phyloP scores from a whole-genome alignment of 2,329 filamentous ascomycete genomes.

The Neoscytalidium dimidiatum region DNA sequence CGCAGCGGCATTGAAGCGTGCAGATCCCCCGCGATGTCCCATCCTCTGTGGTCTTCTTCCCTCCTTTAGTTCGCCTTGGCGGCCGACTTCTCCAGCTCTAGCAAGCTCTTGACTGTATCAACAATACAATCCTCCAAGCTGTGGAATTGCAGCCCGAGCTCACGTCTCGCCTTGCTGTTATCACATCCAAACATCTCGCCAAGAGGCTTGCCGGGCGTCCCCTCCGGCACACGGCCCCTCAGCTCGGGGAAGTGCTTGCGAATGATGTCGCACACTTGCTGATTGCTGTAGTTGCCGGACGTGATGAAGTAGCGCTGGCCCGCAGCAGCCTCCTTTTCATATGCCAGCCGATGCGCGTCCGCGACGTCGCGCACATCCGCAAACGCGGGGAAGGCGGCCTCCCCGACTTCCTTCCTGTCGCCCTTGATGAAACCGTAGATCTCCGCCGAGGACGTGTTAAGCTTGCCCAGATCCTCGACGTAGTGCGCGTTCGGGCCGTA shows the following conservation, averaged over 20 bases:
- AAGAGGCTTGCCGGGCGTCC: conserved; percentile 28
- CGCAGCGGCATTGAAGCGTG: background rate
- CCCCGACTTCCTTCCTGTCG: background rate
- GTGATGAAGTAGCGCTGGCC: conserved; percentile 16
- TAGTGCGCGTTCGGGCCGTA: conserved; percentile 26
- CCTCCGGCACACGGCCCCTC: conserved; percentile 34
- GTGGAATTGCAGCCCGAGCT: conserved; percentile 44
- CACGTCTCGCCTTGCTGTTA: conserved; percentile 41
- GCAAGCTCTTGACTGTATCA: conserved; percentile 34
- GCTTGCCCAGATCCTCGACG: conserved; percentile 5
- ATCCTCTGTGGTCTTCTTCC: background rate
- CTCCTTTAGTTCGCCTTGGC: background rate
- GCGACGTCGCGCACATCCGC: conserved; percentile 53
- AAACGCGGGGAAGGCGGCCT: conserved; percentile 43
- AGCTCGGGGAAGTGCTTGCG: conserved; percentile 41
- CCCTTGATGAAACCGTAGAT: conserved; percentile 12
- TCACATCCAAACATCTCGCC: conserved; percentile 45
- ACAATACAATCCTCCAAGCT: conserved; percentile 39
- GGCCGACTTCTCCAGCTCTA: conserved; percentile 26
- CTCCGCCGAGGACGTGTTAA: conserved; percentile 3
- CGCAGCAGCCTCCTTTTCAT: conserved; percentile 28
- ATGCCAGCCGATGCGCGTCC: conserved; percentile 46
- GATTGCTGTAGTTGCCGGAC: conserved; percentile 11
- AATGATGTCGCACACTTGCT: conserved; percentile 16
- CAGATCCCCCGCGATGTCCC: conserved; percentile 4